These are phyloP conservation scores for Claviceps sp. DNA, from an alignment of 2,329 filamentous ascomycete species.

Conservation along the genomic window DNA sequence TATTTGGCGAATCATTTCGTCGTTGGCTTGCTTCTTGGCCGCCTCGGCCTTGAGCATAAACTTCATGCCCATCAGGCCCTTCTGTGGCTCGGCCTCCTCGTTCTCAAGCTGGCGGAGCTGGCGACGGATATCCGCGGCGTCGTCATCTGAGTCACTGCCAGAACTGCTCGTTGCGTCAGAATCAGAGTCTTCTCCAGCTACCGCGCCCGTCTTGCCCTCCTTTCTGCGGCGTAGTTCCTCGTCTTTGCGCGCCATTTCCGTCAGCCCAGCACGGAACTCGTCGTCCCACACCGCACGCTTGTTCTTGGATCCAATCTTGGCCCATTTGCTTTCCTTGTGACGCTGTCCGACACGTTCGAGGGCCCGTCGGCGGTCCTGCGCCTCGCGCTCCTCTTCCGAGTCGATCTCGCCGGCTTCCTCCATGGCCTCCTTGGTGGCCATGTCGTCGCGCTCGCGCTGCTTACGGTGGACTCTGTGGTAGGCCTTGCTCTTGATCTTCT, in stretches of 20 bases:
- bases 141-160: slow-evolving; percentile 32
- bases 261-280: slow-evolving; percentile 62
- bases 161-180: slow-evolving; percentile 43
- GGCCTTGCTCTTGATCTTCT: slow-evolving; percentile 97
- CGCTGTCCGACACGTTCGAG: slow-evolving; percentile 75
- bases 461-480: slow-evolving; percentile 87
- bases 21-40: slow-evolving; percentile 63
- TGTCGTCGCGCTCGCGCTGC: slow-evolving; percentile 42
- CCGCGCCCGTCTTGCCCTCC: slow-evolving; percentile 48
- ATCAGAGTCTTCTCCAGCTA: slow-evolving; percentile 26
- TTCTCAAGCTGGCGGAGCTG: slow-evolving; percentile 28
- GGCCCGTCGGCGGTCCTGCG: slow-evolving; percentile 59
- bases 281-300: slow-evolving; percentile 82
- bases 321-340: slow-evolving; percentile 85
- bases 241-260: slow-evolving; percentile 69
- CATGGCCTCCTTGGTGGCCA: slow-evolving; percentile 36
- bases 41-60: slow-evolving; percentile 92
- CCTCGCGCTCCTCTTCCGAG: slow-evolving; percentile 52
- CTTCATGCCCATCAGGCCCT: slow-evolving; percentile 68
- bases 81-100: slow-evolving; percentile 40
- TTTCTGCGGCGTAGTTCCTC: slow-evolving; percentile 72
- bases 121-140: slow-evolving; percentile 36
- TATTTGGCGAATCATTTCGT: slow-evolving; percentile 58
- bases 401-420: slow-evolving; percentile 45
- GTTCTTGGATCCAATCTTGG: slow-evolving; percentile 66